phyloP scores from a whole-genome alignment of 2,329 filamentous ascomycete species.

The Fusarium sp. region DNA sequence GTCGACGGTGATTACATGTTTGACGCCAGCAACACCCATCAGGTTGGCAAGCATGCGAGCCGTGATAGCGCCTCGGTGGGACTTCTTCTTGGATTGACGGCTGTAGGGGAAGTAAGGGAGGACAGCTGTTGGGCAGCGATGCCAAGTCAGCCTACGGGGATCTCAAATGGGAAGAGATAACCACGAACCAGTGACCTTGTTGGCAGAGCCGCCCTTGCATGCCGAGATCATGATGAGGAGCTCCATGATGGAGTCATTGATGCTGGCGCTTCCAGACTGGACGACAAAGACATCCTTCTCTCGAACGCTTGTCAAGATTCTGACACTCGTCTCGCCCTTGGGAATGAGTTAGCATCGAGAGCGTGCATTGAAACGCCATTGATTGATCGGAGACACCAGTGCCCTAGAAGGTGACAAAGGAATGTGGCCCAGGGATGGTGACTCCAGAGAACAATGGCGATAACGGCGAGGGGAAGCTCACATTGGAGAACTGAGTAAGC shows the following conservation, averaged over 20 bases:
- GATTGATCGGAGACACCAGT: neutral
- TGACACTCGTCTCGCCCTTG: slow-evolving; percentile 73
- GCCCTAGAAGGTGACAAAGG: neutral
- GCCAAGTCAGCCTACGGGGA: slow-evolving; percentile 31
- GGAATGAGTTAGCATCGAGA: slow-evolving; percentile 31
- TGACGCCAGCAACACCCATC: slow-evolving; percentile 89
- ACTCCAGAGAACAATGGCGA: slow-evolving; percentile 20
- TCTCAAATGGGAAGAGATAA: slow-evolving; percentile 22
- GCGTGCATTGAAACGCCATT: slow-evolving; percentile 17
- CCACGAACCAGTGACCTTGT: slow-evolving; percentile 87
- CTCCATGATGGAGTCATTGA: slow-evolving; percentile 99
- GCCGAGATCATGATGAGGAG: slow-evolving; percentile 98
- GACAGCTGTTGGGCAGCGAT: slow-evolving; percentile 65
- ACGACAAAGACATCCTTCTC: slow-evolving; percentile 99
- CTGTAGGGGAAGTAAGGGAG: slow-evolving; percentile 99
- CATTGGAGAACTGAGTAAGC: slow-evolving; percentile 74
- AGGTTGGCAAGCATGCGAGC: slow-evolving; percentile 97
- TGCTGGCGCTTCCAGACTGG: slow-evolving; percentile 92
- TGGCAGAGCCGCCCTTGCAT: slow-evolving; percentile 96
- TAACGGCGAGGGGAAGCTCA: slow-evolving; percentile 52
- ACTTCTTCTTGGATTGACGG: slow-evolving; percentile 99
- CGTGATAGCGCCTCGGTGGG: slow-evolving; percentile 93
- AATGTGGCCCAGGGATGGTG: slow-evolving; percentile 19
- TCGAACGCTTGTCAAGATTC: slow-evolving; percentile 77
- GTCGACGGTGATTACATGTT: slow-evolving; percentile 97